A percentile compares a stretch with the other conserved stretches of the same genome.
Conservation (phyloP, 495 filamentous ascomycete species). For the Clavariopsis aquatica region DNA sequence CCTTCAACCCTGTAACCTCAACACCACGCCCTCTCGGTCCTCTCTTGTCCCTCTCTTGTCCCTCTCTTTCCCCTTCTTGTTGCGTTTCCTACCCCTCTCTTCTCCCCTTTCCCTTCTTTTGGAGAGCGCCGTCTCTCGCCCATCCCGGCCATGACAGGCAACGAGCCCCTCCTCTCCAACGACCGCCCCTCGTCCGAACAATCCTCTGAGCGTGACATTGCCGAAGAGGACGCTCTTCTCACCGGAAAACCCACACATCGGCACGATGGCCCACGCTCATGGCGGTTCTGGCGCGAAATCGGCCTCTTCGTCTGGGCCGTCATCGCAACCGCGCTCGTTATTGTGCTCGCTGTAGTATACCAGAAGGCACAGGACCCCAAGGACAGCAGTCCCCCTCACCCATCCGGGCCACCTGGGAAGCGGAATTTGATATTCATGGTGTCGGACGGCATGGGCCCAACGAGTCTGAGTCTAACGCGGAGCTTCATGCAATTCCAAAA, state of each 20-base stretch:
- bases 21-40: background rate
- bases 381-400: constrained; percentile 51
- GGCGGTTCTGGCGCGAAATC: constrained; percentile 66
- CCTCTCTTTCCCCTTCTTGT: background rate
- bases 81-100: background rate
- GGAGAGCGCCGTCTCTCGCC: constrained; percentile 2
- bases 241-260: constrained; percentile 56
- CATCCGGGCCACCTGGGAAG: constrained; percentile 69
- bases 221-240: constrained; percentile 66
- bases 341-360: constrained; percentile 72
- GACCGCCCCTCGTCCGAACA: constrained; percentile 43
- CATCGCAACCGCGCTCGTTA: constrained; percentile 76
- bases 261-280: constrained; percentile 44
- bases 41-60: background rate
- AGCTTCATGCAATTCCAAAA: constrained; percentile 74
- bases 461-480: constrained; percentile 80
- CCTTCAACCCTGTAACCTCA: background rate
- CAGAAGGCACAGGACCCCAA: constrained; percentile 60
- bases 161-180: constrained; percentile 47
- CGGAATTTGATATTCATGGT: constrained; percentile 98
- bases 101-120: background rate
- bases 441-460: constrained; percentile 95
- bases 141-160: constrained; percentile 41
- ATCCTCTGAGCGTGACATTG: constrained; percentile 44
- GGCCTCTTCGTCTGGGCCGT: constrained; percentile 84